Base-by-base conservation (phyloP, 306 rosid genomes). In the Benincasa hispida region DNA sequence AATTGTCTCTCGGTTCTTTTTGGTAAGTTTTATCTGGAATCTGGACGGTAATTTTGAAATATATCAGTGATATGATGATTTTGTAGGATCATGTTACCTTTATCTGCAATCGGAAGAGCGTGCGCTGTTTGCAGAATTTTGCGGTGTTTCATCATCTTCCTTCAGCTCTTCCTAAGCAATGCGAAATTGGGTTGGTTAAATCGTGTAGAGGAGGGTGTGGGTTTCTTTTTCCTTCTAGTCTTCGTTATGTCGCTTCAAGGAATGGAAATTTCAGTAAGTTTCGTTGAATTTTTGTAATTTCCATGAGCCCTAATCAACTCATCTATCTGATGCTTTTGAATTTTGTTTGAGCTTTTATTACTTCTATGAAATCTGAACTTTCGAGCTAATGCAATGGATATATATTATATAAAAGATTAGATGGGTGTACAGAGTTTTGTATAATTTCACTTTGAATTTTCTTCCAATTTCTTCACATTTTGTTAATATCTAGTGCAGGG, bases 401-500 rank as follows among this genome's bases (percentile, higher is more conserved):
- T n/a, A n/a, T n/a, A n/a, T n/a, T n/a, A n/a, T n/a, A n/a, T n/a
- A n/a, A n/a, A n/a, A n/a, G n/a, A n/a, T n/a, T n/a, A n/a, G n/a
- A n/a, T n/a, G n/a, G n/a, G n/a, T n/a, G n/a, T n/a, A n/a, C n/a
- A n/a, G n/a, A n/a, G 8, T n/a, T 37, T 1, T 37, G 72, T 19
- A 65, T 35, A 65, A 4, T 65, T 65, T 4, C 22, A 37, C 27
- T 9, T 63, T 32, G 72, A 32, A 30, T 62, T 10, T 62, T 63
- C 4, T 68, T 28, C 42, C 63, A 62, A 30, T 10, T 62, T 63
- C 4, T 68, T 28, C 42, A 63, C 50, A 62, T 76, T 74, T 61
- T 81, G 74, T 56, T 65, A 19, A 25, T 80, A 51, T 83, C 81
- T 83, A 77, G 84, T 72, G 48, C 86, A 85, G 83, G 59, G 78